These are phyloP conservation scores for Aspergillus panamensis DNA, from an alignment of 495 filamentous ascomycete species.

Conservation along the genomic window DNA sequence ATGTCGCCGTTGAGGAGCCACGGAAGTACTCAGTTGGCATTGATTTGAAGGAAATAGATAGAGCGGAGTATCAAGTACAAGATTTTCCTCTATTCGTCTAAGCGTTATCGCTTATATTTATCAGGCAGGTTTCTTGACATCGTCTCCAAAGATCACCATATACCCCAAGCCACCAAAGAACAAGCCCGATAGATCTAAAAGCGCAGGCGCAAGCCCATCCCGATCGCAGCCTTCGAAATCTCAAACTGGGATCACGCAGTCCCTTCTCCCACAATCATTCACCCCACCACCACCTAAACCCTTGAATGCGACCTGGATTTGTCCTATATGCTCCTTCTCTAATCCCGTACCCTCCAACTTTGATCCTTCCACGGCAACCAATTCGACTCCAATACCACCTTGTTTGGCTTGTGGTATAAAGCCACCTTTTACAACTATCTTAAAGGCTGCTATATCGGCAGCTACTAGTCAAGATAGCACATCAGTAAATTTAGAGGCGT, in stretches of 20 bases:
- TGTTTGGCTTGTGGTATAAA: slow-evolving; percentile 94
- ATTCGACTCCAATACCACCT: slow-evolving; percentile 72
- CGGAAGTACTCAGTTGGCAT: slow-evolving; percentile 80
- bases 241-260: slow-evolving; percentile 23
- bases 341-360: slow-evolving; percentile 94
- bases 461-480: slow-evolving; percentile 51
- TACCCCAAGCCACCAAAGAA: slow-evolving; percentile 71
- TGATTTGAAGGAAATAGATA: slow-evolving; percentile 86
- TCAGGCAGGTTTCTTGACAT: slow-evolving; percentile 90
- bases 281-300: slow-evolving; percentile 29
- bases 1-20: slow-evolving; percentile 86
- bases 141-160: slow-evolving; percentile 88
- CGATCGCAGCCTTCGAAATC: slow-evolving; percentile 23
- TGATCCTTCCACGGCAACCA: slow-evolving; percentile 71
- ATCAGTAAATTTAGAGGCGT: slow-evolving; percentile 18
- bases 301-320: slow-evolving; percentile 85
- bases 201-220: slow-evolving; percentile 34
- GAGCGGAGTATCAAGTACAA: slow-evolving; percentile 82
- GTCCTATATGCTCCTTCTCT: slow-evolving; percentile 95
- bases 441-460: slow-evolving; percentile 78
- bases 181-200: slow-evolving; percentile 33
- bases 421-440: slow-evolving; percentile 71
- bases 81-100: slow-evolving; percentile 5
- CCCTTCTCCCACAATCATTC: slow-evolving; percentile 25
- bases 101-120: slow-evolving; percentile 18